These are phyloP conservation scores for Pythium phragmiticola DNA, from an alignment of 352 stramenopile species.

Conservation along the genomic window DNA sequence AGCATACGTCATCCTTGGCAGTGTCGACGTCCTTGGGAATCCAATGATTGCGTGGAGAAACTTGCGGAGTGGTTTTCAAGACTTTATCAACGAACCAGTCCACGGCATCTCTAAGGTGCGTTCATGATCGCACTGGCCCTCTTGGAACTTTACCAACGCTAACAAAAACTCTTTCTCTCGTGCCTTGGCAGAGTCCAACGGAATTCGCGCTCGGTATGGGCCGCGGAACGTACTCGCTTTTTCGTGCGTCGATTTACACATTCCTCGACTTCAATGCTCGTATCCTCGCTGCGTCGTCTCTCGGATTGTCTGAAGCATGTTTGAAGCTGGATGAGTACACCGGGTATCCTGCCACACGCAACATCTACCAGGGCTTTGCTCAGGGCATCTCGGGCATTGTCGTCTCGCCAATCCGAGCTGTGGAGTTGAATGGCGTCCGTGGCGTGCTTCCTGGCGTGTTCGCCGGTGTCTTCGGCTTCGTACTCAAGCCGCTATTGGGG, in stretches of 20 bases:
- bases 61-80: slow-evolving; percentile 69
- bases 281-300: slow-evolving; percentile 79
- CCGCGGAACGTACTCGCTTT: slow-evolving; percentile 76
- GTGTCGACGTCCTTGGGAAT: slow-evolving; percentile 87
- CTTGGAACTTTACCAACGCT: neutral
- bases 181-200: slow-evolving; percentile 47
- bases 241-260: slow-evolving; percentile 84
- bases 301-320: slow-evolving; percentile 83
- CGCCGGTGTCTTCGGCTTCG: slow-evolving; percentile 73
- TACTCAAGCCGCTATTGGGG: slow-evolving; percentile 79
- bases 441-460: slow-evolving; percentile 77
- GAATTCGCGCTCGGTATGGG: slow-evolving; percentile 80
- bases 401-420: slow-evolving; percentile 80
- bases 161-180: neutral
- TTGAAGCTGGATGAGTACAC: slow-evolving; percentile 88
- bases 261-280: slow-evolving; percentile 86
- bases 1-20: slow-evolving; percentile 86
- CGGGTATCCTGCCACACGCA: slow-evolving; percentile 77
- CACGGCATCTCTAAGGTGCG: slow-evolving; percentile 70
- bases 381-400: slow-evolving; percentile 84
- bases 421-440: slow-evolving; percentile 75
- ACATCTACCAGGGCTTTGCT: slow-evolving; percentile 86
- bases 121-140: neutral
- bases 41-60: slow-evolving; percentile 89
- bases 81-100: slow-evolving; percentile 82